A percentile compares a stretch with the other conserved stretches of the same genome.
phyloP scores from a whole-genome alignment of 306 rosid genomes.

The Urtica urens region DNA sequence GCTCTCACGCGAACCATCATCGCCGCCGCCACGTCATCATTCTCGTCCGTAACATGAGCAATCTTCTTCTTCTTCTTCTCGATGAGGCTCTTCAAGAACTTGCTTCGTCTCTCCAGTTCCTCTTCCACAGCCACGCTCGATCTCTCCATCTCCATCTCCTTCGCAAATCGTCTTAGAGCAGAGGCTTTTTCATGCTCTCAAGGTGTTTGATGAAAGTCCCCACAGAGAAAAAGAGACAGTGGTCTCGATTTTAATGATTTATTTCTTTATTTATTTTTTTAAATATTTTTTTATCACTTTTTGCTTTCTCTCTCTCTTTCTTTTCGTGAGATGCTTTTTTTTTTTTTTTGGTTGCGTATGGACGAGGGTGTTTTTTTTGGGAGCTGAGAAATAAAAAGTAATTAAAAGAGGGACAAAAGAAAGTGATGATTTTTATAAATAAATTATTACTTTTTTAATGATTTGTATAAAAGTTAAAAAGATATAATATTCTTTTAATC shows the following conservation, averaged over 20 bases:
- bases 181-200: slow-evolving; percentile 21
- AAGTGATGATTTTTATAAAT: slow-evolving; percentile 1
- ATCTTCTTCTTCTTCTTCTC: slow-evolving; percentile 90
- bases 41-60: slow-evolving; percentile 37
- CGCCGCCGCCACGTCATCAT: slow-evolving; percentile 39
- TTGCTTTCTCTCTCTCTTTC: slow-evolving; percentile 1
- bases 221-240: slow-evolving; percentile 11
- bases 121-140: slow-evolving; percentile 37
- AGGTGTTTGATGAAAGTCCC: slow-evolving; percentile 23
- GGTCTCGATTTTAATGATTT: slow-evolving; percentile 20
- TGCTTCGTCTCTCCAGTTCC: slow-evolving; percentile 87
- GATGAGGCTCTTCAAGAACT: slow-evolving; percentile 57
- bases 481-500: neutral
- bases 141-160: neutral
- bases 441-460: neutral
- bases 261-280: neutral
- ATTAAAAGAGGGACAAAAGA: slow-evolving; percentile 10
- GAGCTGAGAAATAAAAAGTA: neutral
- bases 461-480: neutral
- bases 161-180: neutral
- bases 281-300: neutral
- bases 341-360: slow-evolving; percentile 17
- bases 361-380: slow-evolving; percentile 1
- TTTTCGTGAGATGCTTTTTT: slow-evolving; percentile 14
- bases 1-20: slow-evolving; percentile 55